A percentile compares a stretch with the other conserved stretches of the same genome.
These are phyloP conservation scores for Taxillus chinensis DNA, from an alignment of 164 flowering plant species.

Conservation along the genomic window DNA sequence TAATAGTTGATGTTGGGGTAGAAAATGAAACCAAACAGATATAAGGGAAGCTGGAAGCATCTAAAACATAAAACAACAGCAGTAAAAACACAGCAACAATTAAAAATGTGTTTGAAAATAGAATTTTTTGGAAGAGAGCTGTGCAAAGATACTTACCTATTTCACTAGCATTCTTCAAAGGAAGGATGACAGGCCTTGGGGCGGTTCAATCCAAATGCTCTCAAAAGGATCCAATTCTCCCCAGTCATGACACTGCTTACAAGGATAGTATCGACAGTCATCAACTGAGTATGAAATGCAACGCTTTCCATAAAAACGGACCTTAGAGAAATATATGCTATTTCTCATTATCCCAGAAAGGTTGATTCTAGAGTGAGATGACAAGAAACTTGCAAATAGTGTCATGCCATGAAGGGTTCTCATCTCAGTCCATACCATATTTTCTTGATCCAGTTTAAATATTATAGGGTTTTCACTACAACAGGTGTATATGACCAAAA, in stretches of 20 bases:
- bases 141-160: constrained; percentile 4
- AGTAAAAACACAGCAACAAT: not conserved
- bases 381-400: constrained; percentile 41
- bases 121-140: too few species aligned
- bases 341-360: constrained; percentile 43
- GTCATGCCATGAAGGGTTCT: constrained; percentile 36
- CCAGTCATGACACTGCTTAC: constrained; percentile 51
- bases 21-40: too few species aligned
- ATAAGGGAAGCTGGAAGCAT: too few species aligned
- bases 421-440: constrained; percentile 44
- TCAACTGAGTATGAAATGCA: constrained; percentile 47
- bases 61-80: not conserved
- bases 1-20: too few species aligned
- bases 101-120: too few species aligned
- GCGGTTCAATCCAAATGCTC: constrained; percentile 48
- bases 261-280: constrained; percentile 41
- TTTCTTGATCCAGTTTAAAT: constrained; percentile 32
- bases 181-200: constrained; percentile 28
- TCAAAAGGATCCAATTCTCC: constrained; percentile 38
- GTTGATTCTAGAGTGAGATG: constrained; percentile 40
- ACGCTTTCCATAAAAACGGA: constrained; percentile 46
- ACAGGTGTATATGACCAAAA: constrained; percentile 41
- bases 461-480: constrained; percentile 38
- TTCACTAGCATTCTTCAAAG: constrained; percentile 8
- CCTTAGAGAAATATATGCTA: constrained; percentile 45